Evolutionary conservation across 805 yeast genomes (phyloP), one percentile per base, ranked within the genome.

Genomic region (Pichia kluyveri): DNA sequence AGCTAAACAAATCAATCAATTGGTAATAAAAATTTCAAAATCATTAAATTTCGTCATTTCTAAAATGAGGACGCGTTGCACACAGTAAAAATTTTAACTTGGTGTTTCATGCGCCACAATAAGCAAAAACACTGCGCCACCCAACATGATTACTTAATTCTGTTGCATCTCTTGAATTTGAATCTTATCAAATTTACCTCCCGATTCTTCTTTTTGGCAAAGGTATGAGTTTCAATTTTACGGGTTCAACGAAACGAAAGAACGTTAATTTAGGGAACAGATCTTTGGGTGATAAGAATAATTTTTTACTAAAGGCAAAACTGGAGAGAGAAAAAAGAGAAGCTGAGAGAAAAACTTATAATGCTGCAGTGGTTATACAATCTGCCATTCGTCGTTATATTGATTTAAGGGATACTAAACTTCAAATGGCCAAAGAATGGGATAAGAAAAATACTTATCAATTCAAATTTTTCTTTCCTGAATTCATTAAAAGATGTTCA

Each of bases 321-420:
- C 67, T 67, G 38, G 88, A 86, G 51, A 71, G 97, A 38, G 73
- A 71, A 49, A 74, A 73, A 50, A 73, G 97, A 49, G 89, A 85
- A 49, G 61, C 67, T 32, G 73, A 68, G 15, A 71, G 86, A 23
- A 57, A 61, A 14, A 74, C 71, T 43, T 76, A 72, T 38, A 68
- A 63, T 37, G 76, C 86, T 1, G 80, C 79, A 0, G 48, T 54
- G 1, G 46, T 62, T 8, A 61, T 90, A 37, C 91, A 84, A 58
- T 56, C 69, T 3, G 59, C 68, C 12, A 67, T 79, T 10, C 64
- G 80, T 26, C 60, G 71, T 18, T 66, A 66, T 46, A 44, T 73
- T 7, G 70, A 68, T 9, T 59, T 60, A 10, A 67, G 56, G 27
- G 30, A 42, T 8, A 55, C 57, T 19, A 67, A 71, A 31, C 44